Conservation (phyloP, 1,139 yeast genomes). For the Hyphopichia pseudoburtonii region DNA sequence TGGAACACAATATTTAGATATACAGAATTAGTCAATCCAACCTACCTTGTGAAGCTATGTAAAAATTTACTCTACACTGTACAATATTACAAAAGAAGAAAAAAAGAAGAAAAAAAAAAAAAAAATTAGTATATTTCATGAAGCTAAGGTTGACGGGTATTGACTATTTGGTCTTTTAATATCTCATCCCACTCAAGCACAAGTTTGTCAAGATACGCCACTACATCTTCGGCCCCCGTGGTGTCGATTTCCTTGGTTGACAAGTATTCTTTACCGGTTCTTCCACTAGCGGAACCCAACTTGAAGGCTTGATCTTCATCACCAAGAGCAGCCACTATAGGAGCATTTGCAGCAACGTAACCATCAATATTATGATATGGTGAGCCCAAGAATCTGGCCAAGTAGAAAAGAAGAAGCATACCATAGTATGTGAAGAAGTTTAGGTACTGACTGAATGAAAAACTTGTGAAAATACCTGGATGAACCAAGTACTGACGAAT, state of each 20-base stretch:
- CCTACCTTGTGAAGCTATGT: no score
- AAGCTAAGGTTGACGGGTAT: conserved; percentile 38
- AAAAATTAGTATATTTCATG: conserved; percentile 1
- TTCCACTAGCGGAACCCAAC: conserved; percentile 71
- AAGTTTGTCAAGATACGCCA: conserved; percentile 55
- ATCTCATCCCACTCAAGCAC: conserved; percentile 66
- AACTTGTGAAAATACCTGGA: conserved; percentile 92
- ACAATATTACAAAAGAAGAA: no score
- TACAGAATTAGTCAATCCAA: no score
- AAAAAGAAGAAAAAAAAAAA: no score
- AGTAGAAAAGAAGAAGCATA: conserved; percentile 77
- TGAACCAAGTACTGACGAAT: conserved; percentile 78
- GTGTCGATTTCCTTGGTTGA: conserved; percentile 54
- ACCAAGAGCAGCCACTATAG: conserved; percentile 42
- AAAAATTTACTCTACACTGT: no score
- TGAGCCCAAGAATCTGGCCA: conserved; percentile 82
- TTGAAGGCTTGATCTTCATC: conserved; percentile 53
- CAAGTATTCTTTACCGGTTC: conserved; percentile 65
- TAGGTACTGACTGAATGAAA: conserved; percentile 73
- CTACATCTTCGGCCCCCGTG: conserved; percentile 66
- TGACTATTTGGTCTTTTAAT: conserved; percentile 68
- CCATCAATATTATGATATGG: conserved; percentile 89
- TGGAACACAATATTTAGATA: conserved; percentile 24
- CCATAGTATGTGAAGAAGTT: conserved; percentile 79
- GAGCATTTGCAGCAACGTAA: conserved; percentile 86